phyloP scores from a whole-genome alignment of 768 basidiomycete species.

The Trametes maxima region DNA sequence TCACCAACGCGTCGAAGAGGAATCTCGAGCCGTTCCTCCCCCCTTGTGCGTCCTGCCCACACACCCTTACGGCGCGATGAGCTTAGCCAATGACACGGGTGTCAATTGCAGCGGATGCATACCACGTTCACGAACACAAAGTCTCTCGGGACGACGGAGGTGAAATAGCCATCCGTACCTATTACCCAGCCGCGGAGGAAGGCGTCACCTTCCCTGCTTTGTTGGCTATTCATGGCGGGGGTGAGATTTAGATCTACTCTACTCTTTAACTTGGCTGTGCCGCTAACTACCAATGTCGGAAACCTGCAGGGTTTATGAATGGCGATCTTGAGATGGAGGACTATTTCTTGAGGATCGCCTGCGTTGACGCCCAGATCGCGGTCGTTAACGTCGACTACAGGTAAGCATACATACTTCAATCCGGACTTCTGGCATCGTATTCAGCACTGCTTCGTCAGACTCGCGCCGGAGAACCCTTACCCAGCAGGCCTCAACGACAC shows the following conservation, averaged over 20 bases:
- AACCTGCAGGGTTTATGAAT: conserved; percentile 4
- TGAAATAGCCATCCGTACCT: neutral
- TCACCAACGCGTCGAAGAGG: neutral
- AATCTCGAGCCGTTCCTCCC: conserved; percentile 1
- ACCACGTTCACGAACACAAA: neutral
- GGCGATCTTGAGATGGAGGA: conserved; percentile 25
- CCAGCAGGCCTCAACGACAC: conserved; percentile 28
- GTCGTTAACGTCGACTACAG: conserved; percentile 26
- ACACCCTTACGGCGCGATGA: neutral
- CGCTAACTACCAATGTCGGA: no score
- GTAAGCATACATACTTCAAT: neutral
- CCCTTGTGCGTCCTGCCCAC: neutral
- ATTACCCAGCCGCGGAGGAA: neutral
- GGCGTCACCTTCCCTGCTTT: conserved; percentile 7
- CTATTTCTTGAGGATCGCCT: conserved; percentile 19
- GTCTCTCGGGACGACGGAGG: neutral
- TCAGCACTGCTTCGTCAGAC: conserved; percentile 8
- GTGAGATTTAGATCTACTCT: neutral
- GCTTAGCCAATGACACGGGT: no score
- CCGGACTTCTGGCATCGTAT: neutral
- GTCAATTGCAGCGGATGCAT: neutral
- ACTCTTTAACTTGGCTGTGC: neutral
- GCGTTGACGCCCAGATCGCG: conserved; percentile 21
- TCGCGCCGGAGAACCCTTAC: conserved; percentile 32
- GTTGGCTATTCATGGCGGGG: conserved; percentile 16